Base-by-base conservation (phyloP, 2,329 filamentous ascomycete genomes). In the Diaporthe citriasiana region DNA sequence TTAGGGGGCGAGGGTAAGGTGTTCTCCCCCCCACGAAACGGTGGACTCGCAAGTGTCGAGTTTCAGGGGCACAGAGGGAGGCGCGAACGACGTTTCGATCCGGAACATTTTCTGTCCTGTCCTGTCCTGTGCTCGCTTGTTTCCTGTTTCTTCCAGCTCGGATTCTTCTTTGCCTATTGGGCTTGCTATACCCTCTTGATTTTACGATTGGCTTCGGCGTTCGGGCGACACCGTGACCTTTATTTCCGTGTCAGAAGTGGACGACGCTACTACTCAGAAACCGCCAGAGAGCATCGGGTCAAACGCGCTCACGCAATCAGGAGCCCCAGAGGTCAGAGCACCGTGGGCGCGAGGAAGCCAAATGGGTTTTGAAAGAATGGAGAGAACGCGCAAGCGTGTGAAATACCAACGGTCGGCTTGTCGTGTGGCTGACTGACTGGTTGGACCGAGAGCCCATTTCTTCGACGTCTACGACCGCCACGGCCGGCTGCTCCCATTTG, bases 1-100 rank as follows among this genome's bases (percentile, higher is more conserved):
- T 27, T 25, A 25, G 25, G 10, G 4, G 17, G 40, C 8, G 15
- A 5, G 13, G 47, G n/a, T 10, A 50, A 50, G 38, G 19, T 19
- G 22, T 19, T 38, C n/a, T n/a, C 63, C 45, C 63, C 63, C 45
- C 63, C 27, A 10, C 63, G 63, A 68, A 68, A 68, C 63, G 63
- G 35, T 68, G 47, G 63, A 68, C 63, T 68, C 47, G 63, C 40
- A 53, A 68, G 63, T 68, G 10, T 68, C 63, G 33, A 47, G 63
- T 68, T 68, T 68, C 63, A 68, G 63, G 63, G 47, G 63, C 45
- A 25, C 10, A 66, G 30, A 68, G 45, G 25, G 33, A 53, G 59
- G 59, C 40, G 19, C 47, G 47, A 68, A 68, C 33, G 47, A 53
- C 63, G 47, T 68, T 68, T 68, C 33, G 63, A 53, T 30, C 63